Evolutionary conservation across 164 flowering plant species (phyloP).

Genomic region (Vitis cinerea): DNA sequence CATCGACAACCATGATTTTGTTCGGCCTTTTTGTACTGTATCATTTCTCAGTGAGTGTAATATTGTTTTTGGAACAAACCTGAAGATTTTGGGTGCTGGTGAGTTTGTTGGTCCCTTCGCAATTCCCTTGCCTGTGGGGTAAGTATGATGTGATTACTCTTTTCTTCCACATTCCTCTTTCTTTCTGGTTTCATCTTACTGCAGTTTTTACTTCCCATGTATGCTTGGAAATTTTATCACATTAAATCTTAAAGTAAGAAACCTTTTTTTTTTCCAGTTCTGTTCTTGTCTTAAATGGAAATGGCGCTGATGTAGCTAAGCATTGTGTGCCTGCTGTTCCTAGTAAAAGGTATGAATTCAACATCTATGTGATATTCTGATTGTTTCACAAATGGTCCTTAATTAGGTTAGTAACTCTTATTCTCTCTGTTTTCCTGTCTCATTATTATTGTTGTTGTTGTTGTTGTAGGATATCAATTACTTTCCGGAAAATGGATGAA

Average conservation of each 20-base stretch:
- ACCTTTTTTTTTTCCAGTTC: slow-evolving; percentile 45
- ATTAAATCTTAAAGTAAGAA: neutral
- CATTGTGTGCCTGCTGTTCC: slow-evolving; percentile 98
- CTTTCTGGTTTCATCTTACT: neutral
- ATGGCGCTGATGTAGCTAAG: slow-evolving; percentile 91
- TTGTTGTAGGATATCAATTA: slow-evolving; percentile 77
- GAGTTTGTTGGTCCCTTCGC: slow-evolving; percentile 63
- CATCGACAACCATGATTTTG: slow-evolving; percentile 89
- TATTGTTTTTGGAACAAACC: slow-evolving; percentile 75
- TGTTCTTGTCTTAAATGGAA: slow-evolving; percentile 86
- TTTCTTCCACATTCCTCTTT: neutral
- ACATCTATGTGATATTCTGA: neutral
- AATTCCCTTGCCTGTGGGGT: slow-evolving; percentile 91
- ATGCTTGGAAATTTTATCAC: neutral
- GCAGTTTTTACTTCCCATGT: neutral
- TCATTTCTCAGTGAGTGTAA: slow-evolving; percentile 91
- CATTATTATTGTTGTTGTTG: neutral
- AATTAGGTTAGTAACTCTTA: neutral
- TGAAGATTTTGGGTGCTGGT: slow-evolving; percentile 65
- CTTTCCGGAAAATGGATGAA: slow-evolving; percentile 91
- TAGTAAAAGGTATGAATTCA: slow-evolving; percentile 58
- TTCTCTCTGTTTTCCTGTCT: neutral
- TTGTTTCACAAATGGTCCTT: neutral
- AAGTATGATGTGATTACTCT: slow-evolving; percentile 21
- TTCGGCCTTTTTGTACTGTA: slow-evolving; percentile 92